A percentile compares a stretch with the other conserved stretches of the same genome.
Conservation (phyloP, 148 eudicot genomes). For the Pouteria glomerata region DNA sequence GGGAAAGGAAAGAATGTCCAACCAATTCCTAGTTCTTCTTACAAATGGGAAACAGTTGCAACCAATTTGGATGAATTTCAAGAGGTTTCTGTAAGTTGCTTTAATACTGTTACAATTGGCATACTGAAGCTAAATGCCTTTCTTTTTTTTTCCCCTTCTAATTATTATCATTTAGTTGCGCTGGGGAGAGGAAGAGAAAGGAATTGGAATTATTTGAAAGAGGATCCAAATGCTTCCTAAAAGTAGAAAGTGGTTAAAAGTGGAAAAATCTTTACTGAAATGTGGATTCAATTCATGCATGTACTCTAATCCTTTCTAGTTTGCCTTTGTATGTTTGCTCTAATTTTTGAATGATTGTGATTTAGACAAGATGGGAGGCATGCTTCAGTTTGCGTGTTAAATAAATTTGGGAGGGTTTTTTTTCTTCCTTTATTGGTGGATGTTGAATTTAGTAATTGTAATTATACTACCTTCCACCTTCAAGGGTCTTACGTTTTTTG, state of each 20-base stretch:
- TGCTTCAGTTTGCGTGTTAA: too few species aligned
- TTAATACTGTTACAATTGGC: background rate
- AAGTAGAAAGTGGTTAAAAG: background rate
- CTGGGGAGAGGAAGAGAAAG: background rate
- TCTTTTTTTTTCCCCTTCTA: too few species aligned
- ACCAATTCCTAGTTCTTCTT: constrained; percentile 63
- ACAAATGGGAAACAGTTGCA: constrained; percentile 92
- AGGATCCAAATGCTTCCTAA: background rate
- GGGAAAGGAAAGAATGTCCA: constrained; percentile 71
- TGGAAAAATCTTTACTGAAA: background rate
- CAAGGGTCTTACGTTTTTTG: too few species aligned
- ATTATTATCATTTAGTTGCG: too few species aligned
- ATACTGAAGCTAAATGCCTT: too few species aligned
- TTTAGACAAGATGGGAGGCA: too few species aligned
- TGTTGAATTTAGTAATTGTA: too few species aligned
- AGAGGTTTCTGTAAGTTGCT: constrained; percentile 81
- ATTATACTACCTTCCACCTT: too few species aligned
- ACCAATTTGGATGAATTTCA: constrained; percentile 93
- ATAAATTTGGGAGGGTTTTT: too few species aligned
- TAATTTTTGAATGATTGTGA: background rate
- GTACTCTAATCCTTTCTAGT: background rate
- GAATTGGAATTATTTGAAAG: background rate
- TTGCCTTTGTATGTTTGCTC: background rate
- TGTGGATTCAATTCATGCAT: background rate
- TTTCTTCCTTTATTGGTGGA: too few species aligned